Percentiles rank a stretch among this genome's conserved stretches.
Conservation (phyloP, 83 land plant genomes). For the Thuja plicata region DNA sequence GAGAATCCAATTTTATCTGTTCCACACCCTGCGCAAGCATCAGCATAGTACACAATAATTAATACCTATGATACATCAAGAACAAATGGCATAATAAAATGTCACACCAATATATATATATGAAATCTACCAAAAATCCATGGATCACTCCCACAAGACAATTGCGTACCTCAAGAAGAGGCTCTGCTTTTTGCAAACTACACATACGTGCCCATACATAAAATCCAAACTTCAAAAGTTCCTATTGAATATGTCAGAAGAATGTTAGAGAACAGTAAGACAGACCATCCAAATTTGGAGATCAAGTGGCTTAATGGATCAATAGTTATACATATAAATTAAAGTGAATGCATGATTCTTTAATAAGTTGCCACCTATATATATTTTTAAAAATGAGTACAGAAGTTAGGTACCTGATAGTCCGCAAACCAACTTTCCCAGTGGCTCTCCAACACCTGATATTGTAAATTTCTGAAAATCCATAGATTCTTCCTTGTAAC, state of each 20-base stretch:
- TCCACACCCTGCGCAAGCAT: constrained; percentile 41
- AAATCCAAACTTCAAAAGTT: constrained; percentile 84
- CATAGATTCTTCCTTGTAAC: too few species aligned
- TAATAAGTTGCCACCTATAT: too few species aligned
- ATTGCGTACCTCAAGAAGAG: constrained; percentile 59
- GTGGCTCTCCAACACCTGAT: constrained; percentile 48
- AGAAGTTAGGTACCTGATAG: constrained; percentile 59
- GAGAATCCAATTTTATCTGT: constrained; percentile 37
- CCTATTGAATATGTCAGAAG: constrained; percentile 41
- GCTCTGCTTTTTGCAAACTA: constrained; percentile 62
- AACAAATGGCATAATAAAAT: neutral
- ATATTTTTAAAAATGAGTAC: neutral
- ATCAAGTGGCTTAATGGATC: neutral
- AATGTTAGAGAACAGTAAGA: constrained; percentile 2
- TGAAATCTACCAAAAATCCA: neutral
- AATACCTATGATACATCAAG: neutral
- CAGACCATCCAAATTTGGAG: neutral
- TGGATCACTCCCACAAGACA: neutral
- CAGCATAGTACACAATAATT: neutral
- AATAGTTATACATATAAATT: neutral
- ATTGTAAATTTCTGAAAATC: neutral
- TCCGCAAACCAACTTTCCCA: constrained; percentile 90
- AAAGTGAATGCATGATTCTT: neutral
- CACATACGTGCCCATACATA: constrained; percentile 84
- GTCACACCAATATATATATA: neutral